Percentiles rank a stretch among this genome's conserved stretches.
Conservation (phyloP, 2,329 filamentous ascomycete genomes). For the Fusarium guadeloupense region DNA sequence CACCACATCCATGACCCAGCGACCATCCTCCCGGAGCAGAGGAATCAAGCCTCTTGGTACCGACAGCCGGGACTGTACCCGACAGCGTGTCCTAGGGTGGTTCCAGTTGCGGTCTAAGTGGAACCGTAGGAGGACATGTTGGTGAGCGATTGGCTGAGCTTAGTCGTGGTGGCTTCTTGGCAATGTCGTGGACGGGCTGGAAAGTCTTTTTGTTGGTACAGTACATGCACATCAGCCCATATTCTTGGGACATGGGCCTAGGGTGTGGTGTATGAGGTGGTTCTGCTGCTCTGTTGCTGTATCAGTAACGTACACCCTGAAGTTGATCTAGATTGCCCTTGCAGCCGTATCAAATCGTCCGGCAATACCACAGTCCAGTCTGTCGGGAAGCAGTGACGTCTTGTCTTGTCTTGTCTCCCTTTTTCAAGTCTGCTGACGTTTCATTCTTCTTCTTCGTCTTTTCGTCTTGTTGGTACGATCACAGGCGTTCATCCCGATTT, state of each 20-base stretch:
- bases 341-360: conserved; percentile 13
- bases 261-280: not conserved
- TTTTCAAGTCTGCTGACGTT: not conserved
- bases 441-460: not conserved
- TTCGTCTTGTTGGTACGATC: not conserved
- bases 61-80: conserved; percentile 41
- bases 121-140: conserved; percentile 18
- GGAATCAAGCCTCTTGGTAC: conserved; percentile 32
- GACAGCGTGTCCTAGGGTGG: conserved; percentile 35
- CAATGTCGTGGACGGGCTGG: conserved; percentile 1
- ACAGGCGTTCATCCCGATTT: not conserved
- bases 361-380: conserved; percentile 17
- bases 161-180: conserved; percentile 8
- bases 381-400: conserved; percentile 23
- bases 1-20: conserved; percentile 7
- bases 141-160: conserved; percentile 10
- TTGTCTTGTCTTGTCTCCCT: not conserved
- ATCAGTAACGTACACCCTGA: not conserved
- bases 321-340: conserved; percentile 23
- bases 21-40: conserved; percentile 24
- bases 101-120: conserved; percentile 31
- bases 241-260: not conserved
- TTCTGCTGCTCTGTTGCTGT: not conserved
- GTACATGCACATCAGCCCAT: conserved; percentile 27
- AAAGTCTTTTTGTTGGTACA: conserved; percentile 4